These are phyloP conservation scores for Tolypocladium cylindrosporum DNA, from an alignment of 2,329 filamentous ascomycete genomes.

Conservation along the genomic window DNA sequence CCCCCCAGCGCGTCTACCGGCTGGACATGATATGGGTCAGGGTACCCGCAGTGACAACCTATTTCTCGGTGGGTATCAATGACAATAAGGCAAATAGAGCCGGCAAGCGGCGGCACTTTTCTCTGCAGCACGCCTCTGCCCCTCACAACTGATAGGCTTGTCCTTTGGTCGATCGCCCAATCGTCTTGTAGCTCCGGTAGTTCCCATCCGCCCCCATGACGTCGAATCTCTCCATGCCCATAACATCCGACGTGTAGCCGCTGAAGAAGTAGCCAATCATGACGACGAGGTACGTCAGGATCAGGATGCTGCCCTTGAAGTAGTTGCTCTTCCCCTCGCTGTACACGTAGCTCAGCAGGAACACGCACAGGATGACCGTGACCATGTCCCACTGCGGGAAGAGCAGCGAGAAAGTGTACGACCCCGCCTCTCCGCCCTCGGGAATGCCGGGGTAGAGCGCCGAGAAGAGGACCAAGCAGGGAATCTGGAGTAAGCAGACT, in stretches of 20 bases:
- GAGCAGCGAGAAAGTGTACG: constrained; percentile 73
- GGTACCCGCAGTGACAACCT: background rate
- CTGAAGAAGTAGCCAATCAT: constrained; percentile 87
- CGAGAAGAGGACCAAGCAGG: constrained; percentile 84
- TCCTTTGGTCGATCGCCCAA: constrained; percentile 33
- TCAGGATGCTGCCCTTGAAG: constrained; percentile 94
- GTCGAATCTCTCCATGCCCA: constrained; percentile 41
- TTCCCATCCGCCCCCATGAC: constrained; percentile 38
- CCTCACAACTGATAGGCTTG: constrained; percentile 12
- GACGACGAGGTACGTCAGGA: constrained; percentile 88
- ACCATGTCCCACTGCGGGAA: constrained; percentile 99
- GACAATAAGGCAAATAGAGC: background rate
- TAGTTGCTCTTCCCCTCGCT: constrained; percentile 99
- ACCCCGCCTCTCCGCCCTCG: constrained; percentile 26
- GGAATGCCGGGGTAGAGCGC: constrained; percentile 52
- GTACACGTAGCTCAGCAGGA: constrained; percentile 94
- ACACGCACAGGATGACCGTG: constrained; percentile 89
- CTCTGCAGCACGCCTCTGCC: background rate
- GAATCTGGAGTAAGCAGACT: constrained; percentile 90
- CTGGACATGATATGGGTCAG: background rate
- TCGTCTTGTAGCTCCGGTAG: constrained; percentile 42
- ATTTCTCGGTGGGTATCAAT: background rate
- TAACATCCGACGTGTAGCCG: constrained; percentile 36
- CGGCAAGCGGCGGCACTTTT: background rate
- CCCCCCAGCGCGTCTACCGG: background rate